A percentile compares a stretch with the other conserved stretches of the same genome.
Conservation (phyloP, 2,329 filamentous ascomycete species). For the Fusarium lyarnte region DNA sequence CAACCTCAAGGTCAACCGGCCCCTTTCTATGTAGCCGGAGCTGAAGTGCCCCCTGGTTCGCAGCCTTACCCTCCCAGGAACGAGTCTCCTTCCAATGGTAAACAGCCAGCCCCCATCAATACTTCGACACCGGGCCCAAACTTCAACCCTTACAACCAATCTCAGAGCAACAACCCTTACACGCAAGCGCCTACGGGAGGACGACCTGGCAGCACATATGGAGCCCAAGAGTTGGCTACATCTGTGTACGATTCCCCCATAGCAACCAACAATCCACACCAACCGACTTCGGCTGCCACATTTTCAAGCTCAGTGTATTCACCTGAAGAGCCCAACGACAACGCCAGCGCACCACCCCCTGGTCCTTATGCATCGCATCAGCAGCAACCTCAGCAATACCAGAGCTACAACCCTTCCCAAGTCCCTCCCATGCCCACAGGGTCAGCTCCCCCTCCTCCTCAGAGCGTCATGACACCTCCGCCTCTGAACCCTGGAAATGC, state of each 20-base stretch:
- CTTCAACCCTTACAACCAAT: constrained; percentile 57
- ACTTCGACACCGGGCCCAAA: constrained; percentile 61
- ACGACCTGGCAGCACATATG: constrained; percentile 74
- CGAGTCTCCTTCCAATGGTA: constrained; percentile 59
- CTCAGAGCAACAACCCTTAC: constrained; percentile 51
- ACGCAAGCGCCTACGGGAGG: constrained; percentile 56
- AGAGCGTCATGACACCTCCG: constrained; percentile 51
- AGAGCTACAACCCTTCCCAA: constrained; percentile 53
- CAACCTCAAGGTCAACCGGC: constrained; percentile 61
- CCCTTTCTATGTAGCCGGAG: constrained; percentile 73
- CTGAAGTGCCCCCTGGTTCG: constrained; percentile 58
- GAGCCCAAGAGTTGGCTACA: constrained; percentile 80
- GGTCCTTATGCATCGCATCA: constrained; percentile 45
- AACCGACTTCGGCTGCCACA: constrained; percentile 50
- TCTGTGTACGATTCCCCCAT: constrained; percentile 81
- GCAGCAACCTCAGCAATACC: constrained; percentile 53
- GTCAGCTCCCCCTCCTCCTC: constrained; percentile 45
- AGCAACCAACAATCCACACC: constrained; percentile 58
- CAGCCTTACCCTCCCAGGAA: constrained; percentile 64
- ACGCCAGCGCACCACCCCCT: constrained; percentile 44
- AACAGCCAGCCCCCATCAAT: constrained; percentile 61
- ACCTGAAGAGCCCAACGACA: constrained; percentile 54
- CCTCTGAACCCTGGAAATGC: constrained; percentile 57
- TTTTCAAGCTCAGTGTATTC: constrained; percentile 61
- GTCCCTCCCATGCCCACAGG: constrained; percentile 54